Evolutionary conservation across 352 stramenopile species (phyloP).

Genomic region (Globisporangium radiosum): DNA sequence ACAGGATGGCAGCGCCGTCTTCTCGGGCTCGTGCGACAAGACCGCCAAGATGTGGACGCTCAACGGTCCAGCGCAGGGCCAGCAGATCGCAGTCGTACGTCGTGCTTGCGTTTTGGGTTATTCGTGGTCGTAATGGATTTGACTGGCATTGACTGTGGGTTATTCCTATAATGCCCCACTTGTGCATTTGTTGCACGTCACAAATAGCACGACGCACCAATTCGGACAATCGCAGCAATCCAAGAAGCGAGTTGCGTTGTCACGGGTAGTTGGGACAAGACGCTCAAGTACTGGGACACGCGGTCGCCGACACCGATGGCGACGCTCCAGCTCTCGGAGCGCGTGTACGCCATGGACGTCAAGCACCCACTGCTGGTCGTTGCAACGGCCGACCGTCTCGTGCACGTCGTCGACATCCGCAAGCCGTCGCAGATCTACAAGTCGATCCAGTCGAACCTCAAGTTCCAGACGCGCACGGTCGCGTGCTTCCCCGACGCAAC

Average conservation of each 20-base stretch:
- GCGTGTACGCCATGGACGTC: conserved; percentile 93
- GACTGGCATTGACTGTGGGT: neutral
- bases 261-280: conserved; percentile 93
- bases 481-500: conserved; percentile 84
- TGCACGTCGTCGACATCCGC: conserved; percentile 85
- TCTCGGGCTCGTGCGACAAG: conserved; percentile 92
- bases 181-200: conserved; percentile 20
- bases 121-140: no score
- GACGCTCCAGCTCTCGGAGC: conserved; percentile 89
- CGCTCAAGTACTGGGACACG: conserved; percentile 96
- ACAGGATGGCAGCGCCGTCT: conserved; percentile 91
- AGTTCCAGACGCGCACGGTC: conserved; percentile 86
- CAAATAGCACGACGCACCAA: conserved; percentile 87
- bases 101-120: no score
- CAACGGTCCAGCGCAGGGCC: conserved; percentile 57
- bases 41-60: conserved; percentile 94
- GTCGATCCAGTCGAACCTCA: conserved; percentile 76
- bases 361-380: conserved; percentile 92
- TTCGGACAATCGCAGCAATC: conserved; percentile 85
- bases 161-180: neutral
- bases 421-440: conserved; percentile 87
- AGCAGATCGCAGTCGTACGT: conserved; percentile 74
- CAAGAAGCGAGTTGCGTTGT: conserved; percentile 86
- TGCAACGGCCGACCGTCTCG: conserved; percentile 84
- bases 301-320: conserved; percentile 84